Percentiles rank a stretch among this genome's conserved stretches.
Conservation (phyloP, 169 alveolate species). For the Cryptosporidium ubiquitum region DNA sequence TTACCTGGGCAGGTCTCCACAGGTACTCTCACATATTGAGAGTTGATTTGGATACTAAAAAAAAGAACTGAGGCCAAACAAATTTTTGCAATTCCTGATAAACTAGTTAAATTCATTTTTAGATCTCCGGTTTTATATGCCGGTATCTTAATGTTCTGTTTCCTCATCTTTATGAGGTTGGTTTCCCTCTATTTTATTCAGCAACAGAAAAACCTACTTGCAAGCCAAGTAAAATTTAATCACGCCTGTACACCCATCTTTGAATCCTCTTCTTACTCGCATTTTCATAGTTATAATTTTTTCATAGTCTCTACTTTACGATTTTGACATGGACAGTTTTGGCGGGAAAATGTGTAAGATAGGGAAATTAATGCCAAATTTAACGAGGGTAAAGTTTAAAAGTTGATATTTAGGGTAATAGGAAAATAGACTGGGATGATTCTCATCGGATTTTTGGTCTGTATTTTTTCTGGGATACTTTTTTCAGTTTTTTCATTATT, state of each 20-base stretch:
- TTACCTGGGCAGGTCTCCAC: constrained; percentile 61
- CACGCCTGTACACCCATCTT: not conserved
- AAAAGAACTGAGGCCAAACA: not conserved
- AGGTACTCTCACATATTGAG: constrained; percentile 66
- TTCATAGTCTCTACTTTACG: constrained; percentile 13
- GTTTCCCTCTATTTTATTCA: constrained; percentile 2
- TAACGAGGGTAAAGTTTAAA: not conserved
- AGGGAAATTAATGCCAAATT: not conserved
- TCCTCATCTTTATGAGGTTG: not conserved
- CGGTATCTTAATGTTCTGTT: constrained; percentile 3
- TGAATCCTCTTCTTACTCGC: constrained; percentile 2
- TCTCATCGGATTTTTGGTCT: not conserved
- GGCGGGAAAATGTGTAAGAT: constrained; percentile 35
- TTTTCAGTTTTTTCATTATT: not conserved
- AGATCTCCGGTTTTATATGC: constrained; percentile 1
- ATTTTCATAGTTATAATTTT: constrained; percentile 39
- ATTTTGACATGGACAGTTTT: constrained; percentile 11
- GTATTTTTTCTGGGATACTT: not conserved
- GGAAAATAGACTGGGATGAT: not conserved
- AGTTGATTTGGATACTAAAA: not conserved
- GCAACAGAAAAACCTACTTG: not conserved
- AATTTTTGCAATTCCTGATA: not conserved
- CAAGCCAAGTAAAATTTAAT: not conserved
- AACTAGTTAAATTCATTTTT: not conserved
- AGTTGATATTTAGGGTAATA: not conserved